Base-by-base conservation (phyloP, 2,329 filamentous ascomycete genomes). In the Cercospora brassicicola region DNA sequence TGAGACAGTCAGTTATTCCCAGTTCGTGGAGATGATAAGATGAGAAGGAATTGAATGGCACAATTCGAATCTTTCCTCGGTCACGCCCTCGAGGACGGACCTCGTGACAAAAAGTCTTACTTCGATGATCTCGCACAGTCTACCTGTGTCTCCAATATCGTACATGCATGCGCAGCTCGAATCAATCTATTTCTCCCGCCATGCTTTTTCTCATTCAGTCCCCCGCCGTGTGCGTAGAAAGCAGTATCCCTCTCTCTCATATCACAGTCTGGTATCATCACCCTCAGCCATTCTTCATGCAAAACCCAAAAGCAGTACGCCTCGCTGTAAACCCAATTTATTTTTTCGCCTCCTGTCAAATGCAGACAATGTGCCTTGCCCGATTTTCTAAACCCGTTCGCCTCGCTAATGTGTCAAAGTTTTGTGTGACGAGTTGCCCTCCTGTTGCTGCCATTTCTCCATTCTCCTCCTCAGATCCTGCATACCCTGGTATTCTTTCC, bases 371-470 rank as follows among this genome's bases (percentile, higher is more conserved):
- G 45, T 51, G 45, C 45, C 45, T 26, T 51, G 45, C 10, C 20
- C 18, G 11, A 26, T 23, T 11, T 9, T 51, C 18, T 23, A 51
- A 26, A 26, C 20, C 36, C 45, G 11, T 39, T 39, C 57, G 36
- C 59, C 59, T 48, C 59, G 59, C 59, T 62, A 60, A 60, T 60
- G 5, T 60, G 18, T 45, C 33, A 60, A 31, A 45, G 5, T 10
- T 2, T 42, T 4, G 18, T 51, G 45, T 23, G 45, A 7, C 20
- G 45, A 51, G 20, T 26, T 13, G 18, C 20, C 45, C 45, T 51
- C 3, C 9, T 42, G 45, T 23, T 51, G 18, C 26, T 6, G 28
- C 53, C n/a, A 28, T 3, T 57, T 10, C 15, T n/a, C 15, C 30
- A 1, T 33, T 30, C 30, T 57, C 26, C 23, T 57, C 26, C 53